These are phyloP conservation scores for Pestalotiopsis fici DNA, from an alignment of 2,329 filamentous ascomycete species.

Conservation along the genomic window DNA sequence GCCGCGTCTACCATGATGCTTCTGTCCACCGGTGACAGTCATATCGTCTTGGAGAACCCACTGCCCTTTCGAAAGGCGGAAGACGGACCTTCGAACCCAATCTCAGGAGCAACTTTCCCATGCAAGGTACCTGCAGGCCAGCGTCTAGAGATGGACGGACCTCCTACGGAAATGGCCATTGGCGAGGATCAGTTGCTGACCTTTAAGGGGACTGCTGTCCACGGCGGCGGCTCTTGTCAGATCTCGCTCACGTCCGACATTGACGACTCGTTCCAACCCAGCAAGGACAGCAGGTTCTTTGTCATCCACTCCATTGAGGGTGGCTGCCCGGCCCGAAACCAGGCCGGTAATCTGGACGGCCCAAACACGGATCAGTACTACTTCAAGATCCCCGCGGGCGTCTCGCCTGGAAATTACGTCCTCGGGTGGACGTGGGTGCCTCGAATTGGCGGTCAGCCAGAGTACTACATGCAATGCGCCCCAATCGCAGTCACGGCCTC, in stretches of 20 bases:
- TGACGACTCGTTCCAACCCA: slow-evolving; percentile 40
- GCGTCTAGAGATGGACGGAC: slow-evolving; percentile 38
- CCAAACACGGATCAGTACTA: slow-evolving; percentile 48
- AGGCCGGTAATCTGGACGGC: slow-evolving; percentile 48
- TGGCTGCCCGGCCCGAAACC: slow-evolving; percentile 61
- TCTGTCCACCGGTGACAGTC: neutral
- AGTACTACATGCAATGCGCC: slow-evolving; percentile 79
- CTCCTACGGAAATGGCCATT: slow-evolving; percentile 55
- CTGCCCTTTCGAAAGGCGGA: slow-evolving; percentile 16
- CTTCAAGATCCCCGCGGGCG: slow-evolving; percentile 59
- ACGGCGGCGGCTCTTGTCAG: slow-evolving; percentile 77
- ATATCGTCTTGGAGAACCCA: slow-evolving; percentile 1
- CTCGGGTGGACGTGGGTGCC: slow-evolving; percentile 80
- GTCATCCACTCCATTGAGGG: slow-evolving; percentile 73
- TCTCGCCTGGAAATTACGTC: slow-evolving; percentile 64
- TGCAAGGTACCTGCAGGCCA: slow-evolving; percentile 58
- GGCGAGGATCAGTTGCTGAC: slow-evolving; percentile 53
- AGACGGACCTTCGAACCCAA: slow-evolving; percentile 56
- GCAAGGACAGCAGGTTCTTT: slow-evolving; percentile 60
- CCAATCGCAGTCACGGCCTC: slow-evolving; percentile 54
- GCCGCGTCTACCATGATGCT: neutral
- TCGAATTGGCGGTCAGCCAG: slow-evolving; percentile 61
- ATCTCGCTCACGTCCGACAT: slow-evolving; percentile 66
- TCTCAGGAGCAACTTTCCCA: slow-evolving; percentile 65
- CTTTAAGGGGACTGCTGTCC: slow-evolving; percentile 62